Evolutionary conservation across 768 basidiomycete genomes (phyloP), one percentile per base, ranked within the genome.

Genomic region (Mycena floridula): DNA sequence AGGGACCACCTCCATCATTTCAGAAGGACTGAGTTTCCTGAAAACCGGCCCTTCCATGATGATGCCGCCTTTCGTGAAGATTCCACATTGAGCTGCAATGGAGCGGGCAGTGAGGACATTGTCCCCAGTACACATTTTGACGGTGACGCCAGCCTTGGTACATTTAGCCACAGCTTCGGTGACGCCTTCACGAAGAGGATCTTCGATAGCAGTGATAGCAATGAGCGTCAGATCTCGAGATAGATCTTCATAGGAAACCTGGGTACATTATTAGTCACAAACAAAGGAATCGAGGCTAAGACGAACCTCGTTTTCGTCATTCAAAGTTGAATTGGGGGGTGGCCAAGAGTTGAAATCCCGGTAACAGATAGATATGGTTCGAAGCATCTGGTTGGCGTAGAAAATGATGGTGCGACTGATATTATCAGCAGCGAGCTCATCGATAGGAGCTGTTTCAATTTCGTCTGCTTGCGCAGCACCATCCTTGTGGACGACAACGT

Each of bases 41-140:
- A 98, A 99, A 5, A 85, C 75, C 0, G 95, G 95, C 0, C 96
- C 94, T 60, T 99, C 96, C 91, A 98, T 97, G 65, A 99, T 89
- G 52, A 97, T 79, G 24, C 96, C 96, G 21, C 94, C 94, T 3
- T 85, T 65, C 15, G 85, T 87, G 68, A 87, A 98, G 60, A 98
- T 97, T 28, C 94, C 93, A 56, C 95, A 98, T 57, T 99, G 95
- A 1, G 77, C 74, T 18, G 96, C 95, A 55, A 99, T 99, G 6
- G 94, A 96, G 16, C 92, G 82, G 41, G 89, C 90, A 0, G 89
- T 94, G 42, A 97, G 79, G 40, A 93, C 90, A 52, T 96, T 97
- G 64, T 98, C 94, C 52, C 95, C 96, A 0, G 96, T 98, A 61
- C 91, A 95, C 94, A 97, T 99, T 69, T 96, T 97, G 67, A 98